Base-by-base conservation (phyloP, 225 moss, liverwort and hornwort genomes). In the Antitrichia curtipendula region DNA sequence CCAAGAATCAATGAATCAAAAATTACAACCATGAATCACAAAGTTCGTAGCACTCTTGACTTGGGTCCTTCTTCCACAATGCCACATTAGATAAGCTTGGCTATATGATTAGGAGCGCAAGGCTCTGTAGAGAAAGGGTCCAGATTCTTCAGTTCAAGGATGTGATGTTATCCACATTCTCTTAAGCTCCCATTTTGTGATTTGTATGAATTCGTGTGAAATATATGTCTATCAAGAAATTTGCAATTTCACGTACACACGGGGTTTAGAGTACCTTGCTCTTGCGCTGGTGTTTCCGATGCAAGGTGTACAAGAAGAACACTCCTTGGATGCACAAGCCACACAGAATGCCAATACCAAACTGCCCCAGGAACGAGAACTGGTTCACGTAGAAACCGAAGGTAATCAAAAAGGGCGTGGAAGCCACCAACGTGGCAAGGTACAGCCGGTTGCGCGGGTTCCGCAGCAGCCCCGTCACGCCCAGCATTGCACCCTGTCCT, bases 201-300 rank as follows among this genome's bases (percentile, higher is more conserved):
- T 38, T 13, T 28, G 28, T 29, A 24, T n/a, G 36, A 62, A 50
- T 49, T 38, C 2, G 29, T 60, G 28, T 2, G 19, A 62, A 18
- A n/a, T 8, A 13, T 52, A 9, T 12, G n/a, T n/a, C n/a, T n/a
- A 13, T 49, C 6, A 11, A 65, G 65, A n/a, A 50, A n/a, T 23
- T 62, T 45, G 34, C 2, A 43, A 25, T 58, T 57, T 50, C 75
- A 52, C 34, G n/a, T n/a, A n/a, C n/a, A 38, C 3, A 13, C 9
- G 22, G 34, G 41, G 15, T 49, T 34, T 27, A 78, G 6, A 6
- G 41, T 76, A 97, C 97, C 96, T 93, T 94, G 40, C 85, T 90
- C 84, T 94, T 95, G 77, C 97, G 96, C 36, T 86, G 90, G 23
- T 93, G 61, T 45, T 82, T 94, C 70, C 96, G 97, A 62, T 97